Percentiles rank a stretch among this genome's conserved stretches.
These are phyloP conservation scores for Cinnamomum micranthum DNA, from an alignment of 164 flowering plant species.

Conservation along the genomic window DNA sequence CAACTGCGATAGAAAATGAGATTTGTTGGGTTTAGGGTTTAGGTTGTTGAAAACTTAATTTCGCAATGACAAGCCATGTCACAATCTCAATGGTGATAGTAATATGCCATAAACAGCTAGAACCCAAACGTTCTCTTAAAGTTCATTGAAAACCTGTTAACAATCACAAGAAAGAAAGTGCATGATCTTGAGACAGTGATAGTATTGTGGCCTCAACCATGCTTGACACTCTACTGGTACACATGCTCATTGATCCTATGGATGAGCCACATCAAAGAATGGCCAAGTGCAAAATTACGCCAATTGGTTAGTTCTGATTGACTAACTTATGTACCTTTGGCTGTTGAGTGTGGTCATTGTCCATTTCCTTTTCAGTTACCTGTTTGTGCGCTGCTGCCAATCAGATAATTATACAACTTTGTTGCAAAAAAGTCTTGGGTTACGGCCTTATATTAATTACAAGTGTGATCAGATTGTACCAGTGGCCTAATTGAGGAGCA, in stretches of 20 bases:
- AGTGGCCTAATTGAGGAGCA: too few relatives aligned
- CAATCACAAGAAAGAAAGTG: background rate
- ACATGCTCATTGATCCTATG: background rate
- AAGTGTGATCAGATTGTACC: too few relatives aligned
- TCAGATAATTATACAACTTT: background rate
- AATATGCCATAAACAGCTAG: too few relatives aligned
- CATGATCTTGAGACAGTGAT: background rate
- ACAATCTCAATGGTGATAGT: too few relatives aligned
- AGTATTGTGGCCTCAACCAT: background rate
- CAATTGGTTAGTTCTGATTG: background rate
- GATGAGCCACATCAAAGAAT: background rate
- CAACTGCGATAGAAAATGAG: too few relatives aligned
- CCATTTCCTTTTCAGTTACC: background rate
- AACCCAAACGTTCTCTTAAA: too few relatives aligned
- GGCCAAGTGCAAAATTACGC: background rate
- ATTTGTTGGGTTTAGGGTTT: too few relatives aligned
- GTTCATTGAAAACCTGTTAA: background rate
- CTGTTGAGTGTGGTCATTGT: background rate
- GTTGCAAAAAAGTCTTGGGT: too few relatives aligned
- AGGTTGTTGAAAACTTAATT: too few relatives aligned
- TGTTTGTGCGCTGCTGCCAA: background rate
- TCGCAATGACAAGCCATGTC: too few relatives aligned
- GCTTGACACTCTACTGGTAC: background rate
- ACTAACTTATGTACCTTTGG: background rate
- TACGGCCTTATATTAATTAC: too few relatives aligned